Evolutionary conservation across 176 grass and related monocot species (phyloP), one percentile per base, ranked within the genome.

Genomic region (Thinopyrum elongatum): DNA sequence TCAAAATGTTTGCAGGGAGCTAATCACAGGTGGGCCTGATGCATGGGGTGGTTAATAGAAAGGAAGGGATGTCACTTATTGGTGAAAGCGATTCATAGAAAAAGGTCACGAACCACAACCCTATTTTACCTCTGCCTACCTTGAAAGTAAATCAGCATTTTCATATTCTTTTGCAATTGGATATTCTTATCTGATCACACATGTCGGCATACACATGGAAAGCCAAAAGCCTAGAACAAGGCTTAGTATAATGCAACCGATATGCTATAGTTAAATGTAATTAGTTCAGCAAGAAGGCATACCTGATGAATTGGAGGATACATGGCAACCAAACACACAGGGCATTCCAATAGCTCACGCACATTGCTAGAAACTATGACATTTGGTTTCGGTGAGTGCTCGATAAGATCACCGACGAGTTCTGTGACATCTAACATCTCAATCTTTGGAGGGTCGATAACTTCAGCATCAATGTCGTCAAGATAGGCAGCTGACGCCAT

Each of bases 231-330:
- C 59, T 76, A 61, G 76, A 76, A 75, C n/a, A 23, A 90, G 8
- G 27, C 30, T 15, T 10, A 49, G 25, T 33, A 83, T 12, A 58
- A 21, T 70, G 5, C 59, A 74, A 73, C n/a, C 12, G 26, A 74
- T 1, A 66, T 36, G 74, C 36, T 46, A 42, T 22, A 71, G 27
- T 1, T n/a, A 34, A 75, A 81, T 60, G 22, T n/a, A 83, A 65
- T 4, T 25, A 57, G 60, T 84, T 76, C 10, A 74, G 69, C 33
- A 60, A 53, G 15, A 85, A 88, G 53, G n/a, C 59, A 35, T 47
- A 98, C 94, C 91, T 98, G 96, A 89, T 98, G 94, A 79, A 98
- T 98, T 84, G 96, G 96, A 86, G 96, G 96, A 89, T 95, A 98
- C 96, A 98, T 98, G 19, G 96, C 96, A 82, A 90, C 90, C 81